Conservation (phyloP, 768 basidiomycete species). For the Trametes gibbosa region DNA sequence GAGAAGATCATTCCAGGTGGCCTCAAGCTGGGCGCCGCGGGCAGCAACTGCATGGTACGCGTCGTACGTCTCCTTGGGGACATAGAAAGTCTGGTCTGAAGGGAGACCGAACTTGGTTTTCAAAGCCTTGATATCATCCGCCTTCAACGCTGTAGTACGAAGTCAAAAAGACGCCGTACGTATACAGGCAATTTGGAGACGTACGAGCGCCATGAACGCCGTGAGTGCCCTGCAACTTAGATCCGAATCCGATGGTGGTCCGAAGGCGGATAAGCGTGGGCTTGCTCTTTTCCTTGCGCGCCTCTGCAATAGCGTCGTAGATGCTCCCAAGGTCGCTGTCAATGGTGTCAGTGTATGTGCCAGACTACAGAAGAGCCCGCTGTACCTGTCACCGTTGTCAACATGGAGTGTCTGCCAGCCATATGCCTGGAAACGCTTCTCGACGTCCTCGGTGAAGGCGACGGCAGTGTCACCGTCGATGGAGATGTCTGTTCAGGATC, state of each 20-base stretch:
- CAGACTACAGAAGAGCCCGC: slow-evolving; percentile 4
- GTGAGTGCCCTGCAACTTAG: slow-evolving; percentile 89
- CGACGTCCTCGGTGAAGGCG: slow-evolving; percentile 94
- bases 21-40: slow-evolving; percentile 72
- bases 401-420: slow-evolving; percentile 93
- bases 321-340: slow-evolving; percentile 74
- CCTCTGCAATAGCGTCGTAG: slow-evolving; percentile 73
- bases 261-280: slow-evolving; percentile 84
- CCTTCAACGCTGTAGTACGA: slow-evolving; percentile 68
- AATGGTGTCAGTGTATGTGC: slow-evolving; percentile 5
- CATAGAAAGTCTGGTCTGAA: slow-evolving; percentile 70
- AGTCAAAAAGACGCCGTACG: not conserved
- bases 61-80: slow-evolving; percentile 72
- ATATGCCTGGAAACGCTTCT: slow-evolving; percentile 83
- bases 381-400: slow-evolving; percentile 73
- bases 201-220: slow-evolving; percentile 91
- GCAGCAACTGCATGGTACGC: slow-evolving; percentile 63
- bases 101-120: slow-evolving; percentile 86
- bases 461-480: slow-evolving; percentile 92
- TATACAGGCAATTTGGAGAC: slow-evolving; percentile 31
- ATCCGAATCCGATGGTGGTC: slow-evolving; percentile 94
- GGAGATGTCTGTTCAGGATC: slow-evolving; percentile 70
- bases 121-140: slow-evolving; percentile 80
- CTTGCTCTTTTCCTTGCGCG: slow-evolving; percentile 71
- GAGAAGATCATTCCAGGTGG: slow-evolving; percentile 71